Base-by-base conservation (phyloP, 2,329 filamentous ascomycete species). In the Botryosphaeria dothidea region DNA sequence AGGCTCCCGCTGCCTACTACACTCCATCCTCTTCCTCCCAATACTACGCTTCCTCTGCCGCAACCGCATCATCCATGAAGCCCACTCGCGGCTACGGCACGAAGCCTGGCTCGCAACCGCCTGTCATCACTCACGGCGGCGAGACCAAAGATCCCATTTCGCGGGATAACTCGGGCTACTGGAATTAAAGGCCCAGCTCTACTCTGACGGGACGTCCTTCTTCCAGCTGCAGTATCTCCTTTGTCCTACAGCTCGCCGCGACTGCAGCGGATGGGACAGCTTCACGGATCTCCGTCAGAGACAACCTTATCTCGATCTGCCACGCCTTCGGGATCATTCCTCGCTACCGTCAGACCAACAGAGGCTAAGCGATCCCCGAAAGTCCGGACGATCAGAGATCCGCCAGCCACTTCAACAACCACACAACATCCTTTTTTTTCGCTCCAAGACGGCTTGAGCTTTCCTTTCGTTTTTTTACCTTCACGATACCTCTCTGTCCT, bases 31-130 rank as follows among this genome's bases (percentile, higher is more conserved):
- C 54, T 4, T 60, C 63, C 7, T 51, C 46, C 5, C 43, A 51
- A 15, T 60, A 65, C 63, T 65, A 58, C 43, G 45, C 52, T 34
- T 58, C 63, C 27, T 51, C 63, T 15, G 45, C 52, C 25, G 48
- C 63, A 13, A 65, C 63, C 3, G 63, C 43, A 43, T 58, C 63
- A 19, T 64, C 62, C 23, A 65, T 54, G 45, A 58, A 38, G 54
- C 45, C 63, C 21, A 34, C 63, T 4, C 52, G 63, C 3, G 63
- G 63, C 43, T 65, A 65, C 45, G 63, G 63, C 52, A 43, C 52
- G 31, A 65, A 65, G 45, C 63, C 52, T 5, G 52, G 41, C 7
- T 48, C 52, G 15, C 49, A 52, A 17, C 23, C 38, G 25, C 27
- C 56, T 7, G 23, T 23, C n/a, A 45, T 65, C 17, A 29, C n/a